A percentile compares a stretch with the other conserved stretches of the same genome.
Evolutionary conservation across 169 alveolate species (phyloP).

Genomic region (Plasmodium fragile): DNA sequence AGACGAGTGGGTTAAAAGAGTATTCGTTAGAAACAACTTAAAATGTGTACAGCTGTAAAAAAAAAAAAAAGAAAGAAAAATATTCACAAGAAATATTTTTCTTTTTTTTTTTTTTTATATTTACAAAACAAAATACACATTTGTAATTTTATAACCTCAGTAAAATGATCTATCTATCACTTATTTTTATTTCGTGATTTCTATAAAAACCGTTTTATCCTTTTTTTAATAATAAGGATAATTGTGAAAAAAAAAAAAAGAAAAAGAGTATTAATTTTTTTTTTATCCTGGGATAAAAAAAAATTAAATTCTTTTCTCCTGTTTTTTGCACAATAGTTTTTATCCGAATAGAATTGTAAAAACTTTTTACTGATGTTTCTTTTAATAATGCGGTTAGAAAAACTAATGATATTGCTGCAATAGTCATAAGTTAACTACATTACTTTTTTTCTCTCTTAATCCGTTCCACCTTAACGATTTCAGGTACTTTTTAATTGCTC

Average conservation of each 20-base stretch:
- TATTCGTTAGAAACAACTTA: conserved; percentile 51
- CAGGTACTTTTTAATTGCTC: conserved; percentile 79
- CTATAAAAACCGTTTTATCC: background rate
- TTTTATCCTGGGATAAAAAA: background rate
- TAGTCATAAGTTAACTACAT: conserved; percentile 92
- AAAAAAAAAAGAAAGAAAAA: background rate
- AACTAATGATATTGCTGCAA: background rate
- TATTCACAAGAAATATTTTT: background rate
- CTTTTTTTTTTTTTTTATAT: no score
- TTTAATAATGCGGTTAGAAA: conserved; percentile 74
- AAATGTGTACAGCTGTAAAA: background rate
- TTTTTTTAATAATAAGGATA: background rate
- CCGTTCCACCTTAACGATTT: conserved; percentile 37
- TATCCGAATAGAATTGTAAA: background rate
- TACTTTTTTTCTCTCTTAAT: conserved; percentile 88
- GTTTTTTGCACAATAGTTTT: background rate
- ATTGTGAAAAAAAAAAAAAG: no score
- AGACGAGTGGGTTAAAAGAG: conserved; percentile 90
- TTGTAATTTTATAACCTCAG: conserved; percentile 28
- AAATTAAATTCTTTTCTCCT: background rate
- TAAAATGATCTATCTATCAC: conserved; percentile 4
- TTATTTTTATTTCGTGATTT: no score
- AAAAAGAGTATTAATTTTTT: background rate
- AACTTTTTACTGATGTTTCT: conserved; percentile 86
- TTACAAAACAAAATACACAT: no score